Evolutionary conservation across 2,329 filamentous ascomycete species (phyloP).

Genomic region (Scedosporium aurantiacum): DNA sequence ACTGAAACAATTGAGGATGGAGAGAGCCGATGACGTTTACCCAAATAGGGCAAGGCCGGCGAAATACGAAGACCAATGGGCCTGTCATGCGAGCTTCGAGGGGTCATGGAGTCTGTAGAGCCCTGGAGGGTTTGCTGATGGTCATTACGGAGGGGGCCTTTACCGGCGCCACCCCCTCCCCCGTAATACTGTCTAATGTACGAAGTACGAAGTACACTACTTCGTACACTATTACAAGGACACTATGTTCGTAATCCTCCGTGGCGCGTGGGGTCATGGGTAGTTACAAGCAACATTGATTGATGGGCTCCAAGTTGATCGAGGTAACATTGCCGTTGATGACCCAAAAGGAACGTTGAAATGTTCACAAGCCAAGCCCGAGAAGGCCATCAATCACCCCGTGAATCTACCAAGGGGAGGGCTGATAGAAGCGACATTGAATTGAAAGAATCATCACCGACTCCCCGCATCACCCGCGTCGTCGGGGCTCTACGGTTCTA

Average conservation of each 20-base stretch:
- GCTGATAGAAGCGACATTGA: not conserved
- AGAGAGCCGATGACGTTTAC: not conserved
- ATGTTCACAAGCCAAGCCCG: not conserved
- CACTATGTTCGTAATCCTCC: too few species aligned
- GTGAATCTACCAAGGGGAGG: not conserved
- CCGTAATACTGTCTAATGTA: not conserved
- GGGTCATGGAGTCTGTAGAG: not conserved
- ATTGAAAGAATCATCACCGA: not conserved
- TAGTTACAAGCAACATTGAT: too few species aligned
- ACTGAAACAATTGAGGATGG: not conserved
- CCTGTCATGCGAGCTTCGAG: not conserved
- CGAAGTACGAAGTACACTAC: too few species aligned
- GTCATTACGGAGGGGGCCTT: not conserved
- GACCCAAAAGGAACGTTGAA: too few species aligned
- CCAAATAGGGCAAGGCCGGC: not conserved
- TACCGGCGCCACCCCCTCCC: not conserved
- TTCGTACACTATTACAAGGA: too few species aligned
- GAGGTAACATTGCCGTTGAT: too few species aligned
- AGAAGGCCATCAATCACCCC: not conserved
- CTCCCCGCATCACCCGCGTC: not conserved
- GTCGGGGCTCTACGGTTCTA: slow-evolving; percentile 2
- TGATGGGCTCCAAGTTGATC: too few species aligned
- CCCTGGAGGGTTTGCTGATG: not conserved
- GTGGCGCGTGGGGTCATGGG: too few species aligned
- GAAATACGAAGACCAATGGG: not conserved